These are phyloP conservation scores for Flagelloscypha sp. DNA, from an alignment of 768 basidiomycete genomes.

Conservation along the genomic window DNA sequence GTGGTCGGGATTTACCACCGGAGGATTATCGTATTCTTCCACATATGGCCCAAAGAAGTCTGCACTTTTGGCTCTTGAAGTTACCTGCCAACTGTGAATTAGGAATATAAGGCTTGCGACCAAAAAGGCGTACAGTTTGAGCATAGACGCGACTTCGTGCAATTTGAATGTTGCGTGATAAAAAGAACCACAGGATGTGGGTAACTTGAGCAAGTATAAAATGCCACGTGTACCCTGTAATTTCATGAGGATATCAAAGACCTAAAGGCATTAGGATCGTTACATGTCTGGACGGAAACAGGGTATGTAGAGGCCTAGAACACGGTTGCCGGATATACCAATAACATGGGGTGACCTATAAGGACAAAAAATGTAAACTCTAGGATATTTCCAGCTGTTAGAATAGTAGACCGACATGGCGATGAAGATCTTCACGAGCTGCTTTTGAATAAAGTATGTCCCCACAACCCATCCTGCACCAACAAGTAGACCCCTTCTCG, in stretches of 20 bases:
- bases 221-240: not conserved
- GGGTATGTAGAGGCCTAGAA: constrained; percentile 60
- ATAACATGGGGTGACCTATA: constrained; percentile 56
- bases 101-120: no score
- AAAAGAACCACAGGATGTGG: constrained; percentile 71
- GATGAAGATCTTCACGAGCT: constrained; percentile 57
- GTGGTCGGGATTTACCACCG: constrained; percentile 24
- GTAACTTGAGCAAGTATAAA: constrained; percentile 53
- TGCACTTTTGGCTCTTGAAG: constrained; percentile 71
- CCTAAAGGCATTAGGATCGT: constrained; percentile 19
- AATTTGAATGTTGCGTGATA: constrained; percentile 73
- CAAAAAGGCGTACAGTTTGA: no score
- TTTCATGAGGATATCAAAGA: not conserved
- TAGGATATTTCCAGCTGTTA: not conserved
- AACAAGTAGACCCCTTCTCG: constrained; percentile 57
- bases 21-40: constrained; percentile 71
- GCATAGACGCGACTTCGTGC: constrained; percentile 73
- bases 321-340: constrained; percentile 51
- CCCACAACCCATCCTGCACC: constrained; percentile 64
- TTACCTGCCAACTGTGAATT: no score
- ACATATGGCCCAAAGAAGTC: constrained; percentile 83
- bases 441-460: constrained; percentile 66
- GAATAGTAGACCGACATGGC: constrained; percentile 38
- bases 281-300: constrained; percentile 68
- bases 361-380: constrained; percentile 2